Evolutionary conservation across 345 rosid species (phyloP), one percentile per base, ranked within the genome.

Genomic region (Boechera divaricarpa): DNA sequence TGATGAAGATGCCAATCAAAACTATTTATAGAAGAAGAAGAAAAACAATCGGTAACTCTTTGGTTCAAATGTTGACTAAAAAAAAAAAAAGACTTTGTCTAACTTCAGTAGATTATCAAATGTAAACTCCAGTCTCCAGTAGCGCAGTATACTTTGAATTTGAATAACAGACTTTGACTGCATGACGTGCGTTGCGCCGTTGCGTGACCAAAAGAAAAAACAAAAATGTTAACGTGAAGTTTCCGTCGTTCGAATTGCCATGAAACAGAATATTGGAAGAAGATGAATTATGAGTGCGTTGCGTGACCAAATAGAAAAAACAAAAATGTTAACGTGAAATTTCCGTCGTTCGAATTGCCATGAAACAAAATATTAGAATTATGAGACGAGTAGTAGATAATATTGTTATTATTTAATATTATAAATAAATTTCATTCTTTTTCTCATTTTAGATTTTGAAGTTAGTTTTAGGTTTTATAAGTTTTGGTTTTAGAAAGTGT

Each of bases 1-100:
- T 39, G 54, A 26, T 39, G 54, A 26, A 68, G 74, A 39, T 7
- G 35, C 32, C 9, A 60, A 15, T 28, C 4, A 60, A 8, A 32
- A 0, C 0, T 68, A 39, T 41, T 68, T 76, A 76, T 68, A 68
- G 69, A 5, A 9, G 79, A 60, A 44, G 24, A n/a, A 7, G 36
- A 10, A 12, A 7, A 38, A 39, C 36, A 29, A 45, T 55, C 10
- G 8, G 54, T 53, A 41, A 31, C 18, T 45, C 61, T 28, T 35
- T 58, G n/a, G 67, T 36, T 58, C 32, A 67, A 48, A 16, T 21
- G 24, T 21, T 21, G 24, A 21, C 24, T 1, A 1, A 21, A 21
- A 21, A 21, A 21, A 21, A 21, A 21, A 21, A 1, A 21, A 36
- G 35, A 52, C 72, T 36, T 49, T 51, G 15, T 35, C 45, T 33